Evolutionary conservation across 352 stramenopile species (phyloP), one percentile per base, ranked within the genome.

Genomic region (Phytophthora hibernalis): DNA sequence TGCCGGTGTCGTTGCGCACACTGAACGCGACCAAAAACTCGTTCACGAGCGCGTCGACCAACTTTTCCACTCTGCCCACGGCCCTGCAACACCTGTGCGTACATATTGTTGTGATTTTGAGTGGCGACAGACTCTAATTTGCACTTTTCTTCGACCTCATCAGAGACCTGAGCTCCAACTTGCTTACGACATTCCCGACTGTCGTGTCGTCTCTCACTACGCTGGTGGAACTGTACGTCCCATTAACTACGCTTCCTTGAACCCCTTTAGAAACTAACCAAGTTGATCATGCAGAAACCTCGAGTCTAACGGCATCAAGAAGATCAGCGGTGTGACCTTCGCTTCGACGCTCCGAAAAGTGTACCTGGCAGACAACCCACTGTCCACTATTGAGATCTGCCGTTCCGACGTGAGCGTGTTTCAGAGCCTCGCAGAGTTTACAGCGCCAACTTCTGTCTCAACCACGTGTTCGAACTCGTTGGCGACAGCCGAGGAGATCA

Each of bases 131-230:
- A 40, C 1, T 3, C 15, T 45, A 1, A 22, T 9, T 10, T 45
- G 15, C 18, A 26, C 16, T 47, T 47, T 22, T 43, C 16, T n/a
- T 16, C n/a, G n/a, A n/a, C n/a, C n/a, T n/a, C n/a, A n/a, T n/a
- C 33, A 92, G 83, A 4, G 82, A 93, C 38, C 33, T 91, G 55
- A 90, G 79, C 63, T 63, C 70, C 24, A 93, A 93, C 54, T 43
- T 74, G 18, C 54, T 93, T 6, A 81, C 70, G n/a, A 56, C 15
- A 5, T 79, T 91, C 8, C 84, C 84, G 4, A 58, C 68, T 0
- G 61, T 77, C 35, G 67, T 92, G 13, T 76, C 81, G 2, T 63
- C 66, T 5, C 71, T 89, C 24, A 76, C 70, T 0, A 77, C 75
- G 8, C 83, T 92, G 16, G 33, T 81, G 8, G 72, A 82, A 28